Evolutionary conservation across 306 rosid species (phyloP), one percentile per base, ranked within the genome.

Genomic region (Carpinus viminea): DNA sequence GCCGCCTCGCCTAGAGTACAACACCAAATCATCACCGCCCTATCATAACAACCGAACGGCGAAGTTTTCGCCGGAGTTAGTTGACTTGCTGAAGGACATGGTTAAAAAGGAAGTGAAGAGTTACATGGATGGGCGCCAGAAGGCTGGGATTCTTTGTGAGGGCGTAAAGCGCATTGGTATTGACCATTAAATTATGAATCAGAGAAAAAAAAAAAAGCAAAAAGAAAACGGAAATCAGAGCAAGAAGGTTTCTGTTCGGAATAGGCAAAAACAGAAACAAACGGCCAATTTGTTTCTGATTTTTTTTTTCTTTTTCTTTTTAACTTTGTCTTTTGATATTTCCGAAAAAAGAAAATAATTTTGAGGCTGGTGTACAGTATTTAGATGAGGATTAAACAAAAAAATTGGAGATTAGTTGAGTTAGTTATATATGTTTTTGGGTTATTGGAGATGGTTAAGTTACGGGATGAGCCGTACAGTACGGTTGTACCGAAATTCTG

Each of bases 71-170:
- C 64, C 88, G 38, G 87, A 84, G 60, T 82, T 87, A 4, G 31
- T 84, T 43, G 45, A 73, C 10, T 70, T 70, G 55, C 76, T 89
- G 88, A 76, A 74, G 81, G 87, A 83, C 65, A 85, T 87, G 87
- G 70, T 89, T 46, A 85, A 60, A 61, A 82, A 68, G 65, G 93
- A 89, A 68, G 88, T 90, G 74, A 80, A 54, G 75, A 83, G 55
- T 73, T 90, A 80, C 85, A 88, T 90, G 79, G 87, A 72, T 2
- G 54, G 68, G 48, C 8, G 4, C 72, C 38, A 74, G 52, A 10
- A 48, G 65, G 15, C 28, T 0, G 65, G 34, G 65, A 3, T 74
- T 41, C 45, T 41, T 24, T 24, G 17, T 17, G 84, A 61, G 3
- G 73, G 52, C 26, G 77, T 83, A 12, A 70, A 74, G 77, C 74